Base-by-base conservation (phyloP, 2,329 filamentous ascomycete genomes). In the Diaporthe citriasiana region DNA sequence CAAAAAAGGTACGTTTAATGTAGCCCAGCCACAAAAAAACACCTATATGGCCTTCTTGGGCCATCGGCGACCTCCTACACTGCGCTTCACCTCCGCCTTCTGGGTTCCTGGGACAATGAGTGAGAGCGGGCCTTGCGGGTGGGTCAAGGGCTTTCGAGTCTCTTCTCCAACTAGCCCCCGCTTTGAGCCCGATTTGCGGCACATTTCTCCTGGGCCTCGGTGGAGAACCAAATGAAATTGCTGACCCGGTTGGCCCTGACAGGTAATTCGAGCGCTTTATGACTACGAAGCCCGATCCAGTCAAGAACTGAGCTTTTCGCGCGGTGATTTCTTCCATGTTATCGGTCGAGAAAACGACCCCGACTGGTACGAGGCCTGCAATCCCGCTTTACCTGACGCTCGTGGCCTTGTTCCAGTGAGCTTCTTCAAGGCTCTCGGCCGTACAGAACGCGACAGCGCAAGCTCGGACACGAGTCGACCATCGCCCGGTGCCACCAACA, bases 281-380 rank as follows among this genome's bases (percentile, higher is more conserved):
- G 94, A 97, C 83, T 97, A 97, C 85, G 90, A 93, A 80, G 94
- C 95, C 74, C 90, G 93, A 80, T 91, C 91, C 75, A 85, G 85
- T 70, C 93, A 96, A 82, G 93, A 98, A 86, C 88, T 99, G 79
- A 93, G 93, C 82, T 99, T 99, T 85, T 95, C 93, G 77, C 94
- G 95, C 82, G 97, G 97, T 81, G 97, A 99, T 83, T 99, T 98
- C 84, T 97, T 99, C 83, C 96, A 98, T 86, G 97, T 99, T 77
- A 96, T 98, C 83, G 95, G 94, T 80, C 93, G 96, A 83, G 97
- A 98, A 86, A 93, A 98, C 87, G 96, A 98, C 82, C 86, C 87
- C 53, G 95, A 98, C 82, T 99, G 97, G 96, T 99, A 98, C 88
- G 97, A 98, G 85, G 97, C 96, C 72, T 98, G 95, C 88, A 99